Conservation (phyloP, 2,329 filamentous ascomycete genomes). For the Setomelanomma holmii region DNA sequence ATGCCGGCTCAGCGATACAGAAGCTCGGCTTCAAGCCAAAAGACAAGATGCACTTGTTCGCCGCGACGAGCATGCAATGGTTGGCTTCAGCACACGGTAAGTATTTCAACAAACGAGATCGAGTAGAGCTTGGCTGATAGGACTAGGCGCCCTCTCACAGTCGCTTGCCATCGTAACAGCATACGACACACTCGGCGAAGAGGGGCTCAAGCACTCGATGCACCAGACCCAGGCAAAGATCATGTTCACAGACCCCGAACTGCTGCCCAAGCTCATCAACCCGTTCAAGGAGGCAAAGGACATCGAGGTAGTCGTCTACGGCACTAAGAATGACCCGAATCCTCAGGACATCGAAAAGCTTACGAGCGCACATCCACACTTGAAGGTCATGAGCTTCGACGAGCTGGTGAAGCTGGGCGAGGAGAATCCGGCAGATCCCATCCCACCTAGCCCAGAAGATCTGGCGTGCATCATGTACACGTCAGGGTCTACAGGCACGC, state of each 20-base stretch:
- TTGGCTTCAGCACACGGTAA: slow-evolving; percentile 77
- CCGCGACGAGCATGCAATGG: slow-evolving; percentile 83
- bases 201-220: slow-evolving; percentile 85
- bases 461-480: slow-evolving; percentile 84
- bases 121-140: no score
- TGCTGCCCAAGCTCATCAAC: slow-evolving; percentile 63
- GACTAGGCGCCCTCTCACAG: slow-evolving; percentile 74
- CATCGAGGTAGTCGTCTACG: slow-evolving; percentile 66
- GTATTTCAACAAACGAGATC: slow-evolving; percentile 22
- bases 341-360: slow-evolving; percentile 62
- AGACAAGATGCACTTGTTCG: slow-evolving; percentile 81
- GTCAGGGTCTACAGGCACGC: slow-evolving; percentile 85
- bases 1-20: slow-evolving; percentile 75
- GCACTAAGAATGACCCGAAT: slow-evolving; percentile 61
- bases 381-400: slow-evolving; percentile 37
- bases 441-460: slow-evolving; percentile 76
- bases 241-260: slow-evolving; percentile 86
- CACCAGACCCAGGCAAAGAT: slow-evolving; percentile 79
- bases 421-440: slow-evolving; percentile 73
- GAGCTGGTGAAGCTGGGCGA: slow-evolving; percentile 53
- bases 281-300: slow-evolving; percentile 63
- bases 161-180: slow-evolving; percentile 92
- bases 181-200: slow-evolving; percentile 88
- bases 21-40: slow-evolving; percentile 73
- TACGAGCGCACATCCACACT: slow-evolving; percentile 59